Conservation (phyloP, 2,329 filamentous ascomycete genomes). For the Parafenestella ontariensis region DNA sequence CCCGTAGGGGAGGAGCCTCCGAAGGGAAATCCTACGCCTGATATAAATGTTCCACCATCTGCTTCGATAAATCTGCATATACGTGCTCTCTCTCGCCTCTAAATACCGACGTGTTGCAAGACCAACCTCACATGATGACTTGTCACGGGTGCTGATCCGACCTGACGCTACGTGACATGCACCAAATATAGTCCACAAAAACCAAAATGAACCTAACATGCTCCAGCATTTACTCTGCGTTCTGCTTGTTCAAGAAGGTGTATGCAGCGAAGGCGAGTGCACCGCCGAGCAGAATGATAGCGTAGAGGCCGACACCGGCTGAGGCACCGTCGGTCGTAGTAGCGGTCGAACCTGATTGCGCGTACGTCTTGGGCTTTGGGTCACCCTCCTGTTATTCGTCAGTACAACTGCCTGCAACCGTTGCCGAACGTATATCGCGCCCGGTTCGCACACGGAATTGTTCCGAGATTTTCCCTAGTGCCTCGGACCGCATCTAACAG, state of each 20-base stretch:
- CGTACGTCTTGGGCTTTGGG: conserved; percentile 71
- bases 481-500: conserved; percentile 1
- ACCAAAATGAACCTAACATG: neutral
- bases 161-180: neutral
- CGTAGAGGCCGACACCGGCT: conserved; percentile 81
- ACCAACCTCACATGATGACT: neutral
- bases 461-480: conserved; percentile 21
- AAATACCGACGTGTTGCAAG: neutral
- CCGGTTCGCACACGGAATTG: conserved; percentile 17
- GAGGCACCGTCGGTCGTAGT: conserved; percentile 60
- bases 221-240: conserved; percentile 11
- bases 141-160: neutral
- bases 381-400: conserved; percentile 67
- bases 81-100: neutral
- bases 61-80: neutral
- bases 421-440: neutral
- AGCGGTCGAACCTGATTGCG: conserved; percentile 56
- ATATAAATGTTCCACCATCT: neutral
- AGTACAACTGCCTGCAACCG: conserved; percentile 6
- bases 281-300: conserved; percentile 78
- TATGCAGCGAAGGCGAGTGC: conserved; percentile 80
- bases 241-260: conserved; percentile 76
- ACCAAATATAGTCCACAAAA: too few species aligned
- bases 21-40: neutral
- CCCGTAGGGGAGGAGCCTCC: too few species aligned